Evolutionary conservation across 345 rosid species (phyloP), one percentile per base, ranked within the genome.

Genomic region (Boechera divaricarpa): DNA sequence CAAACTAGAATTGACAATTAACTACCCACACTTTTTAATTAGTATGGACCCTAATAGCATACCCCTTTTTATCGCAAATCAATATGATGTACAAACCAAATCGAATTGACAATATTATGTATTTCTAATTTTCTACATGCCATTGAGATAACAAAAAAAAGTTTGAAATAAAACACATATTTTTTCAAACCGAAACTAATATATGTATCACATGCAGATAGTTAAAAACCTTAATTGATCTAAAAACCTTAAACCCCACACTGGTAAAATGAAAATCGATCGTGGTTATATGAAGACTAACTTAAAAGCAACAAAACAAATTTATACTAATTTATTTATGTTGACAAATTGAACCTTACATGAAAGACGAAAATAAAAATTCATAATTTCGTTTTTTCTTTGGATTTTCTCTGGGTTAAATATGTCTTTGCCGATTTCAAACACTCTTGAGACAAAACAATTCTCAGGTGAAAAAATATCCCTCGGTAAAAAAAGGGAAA

Each of bases 401-500:
- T n/a, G 44, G 73, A 41, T 21, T 72, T 73, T 74, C 18, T 35
- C 1, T 67, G 31, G 21, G 71, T 67, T 68, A 67, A 67, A 68
- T 55, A 67, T 54, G 75, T 58, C 31, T 55, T 63, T 69, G 60
- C 75, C 33, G 1, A 39, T 61, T 63, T 73, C 44, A 79, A 79
- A 79, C 73, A 59, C 75, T 26, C 42, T 16, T 73, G 70, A 73
- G 78, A 66, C n/a, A 16, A 57, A 71, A 64, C 63, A 49, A 24
- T 67, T 73, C 78, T 67, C 82, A 67, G 28, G 54, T 79, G 82
- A 61, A 54, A 73, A 60, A 73, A 73, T 31, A 64, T 29, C 70
- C 75, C 55, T 67, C 66, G 55, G 8, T 48, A 44, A 60, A 24
- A 70, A 70, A 51, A 32, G 16, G 38, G 16, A 4, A 44, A 60